These are phyloP conservation scores for Eucalyptus polyanthemos DNA, from an alignment of 345 rosid species.

Conservation along the genomic window DNA sequence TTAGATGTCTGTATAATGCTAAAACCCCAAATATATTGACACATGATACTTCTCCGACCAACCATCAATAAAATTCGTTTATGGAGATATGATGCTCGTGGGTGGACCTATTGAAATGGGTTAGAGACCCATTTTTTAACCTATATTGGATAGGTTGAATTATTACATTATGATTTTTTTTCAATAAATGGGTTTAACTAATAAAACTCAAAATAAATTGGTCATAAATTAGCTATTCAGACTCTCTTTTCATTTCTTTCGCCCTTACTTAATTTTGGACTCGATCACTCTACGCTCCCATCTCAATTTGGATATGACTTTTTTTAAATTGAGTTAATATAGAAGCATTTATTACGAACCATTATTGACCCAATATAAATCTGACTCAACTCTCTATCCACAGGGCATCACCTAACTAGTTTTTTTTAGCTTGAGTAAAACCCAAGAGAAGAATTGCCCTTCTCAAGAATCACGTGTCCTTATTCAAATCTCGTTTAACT, in stretches of 20 bases:
- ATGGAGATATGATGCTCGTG: background rate
- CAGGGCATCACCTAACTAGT: background rate
- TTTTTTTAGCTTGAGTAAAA: background rate
- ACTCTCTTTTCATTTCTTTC: background rate
- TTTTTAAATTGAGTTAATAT: no score
- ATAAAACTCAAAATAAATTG: background rate
- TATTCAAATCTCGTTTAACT: background rate
- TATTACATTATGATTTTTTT: no score
- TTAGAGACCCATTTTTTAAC: background rate
- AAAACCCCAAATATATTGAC: background rate
- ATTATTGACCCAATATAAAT: rapidly evolving
- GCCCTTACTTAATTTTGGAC: background rate
- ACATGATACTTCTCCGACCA: background rate
- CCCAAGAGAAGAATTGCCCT: background rate
- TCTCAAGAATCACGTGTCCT: background rate
- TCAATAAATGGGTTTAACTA: no score
- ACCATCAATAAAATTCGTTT: background rate
- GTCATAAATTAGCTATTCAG: rapidly evolving
- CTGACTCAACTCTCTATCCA: background rate
- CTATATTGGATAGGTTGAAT: background rate
- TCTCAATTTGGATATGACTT: background rate
- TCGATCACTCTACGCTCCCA: rapidly evolving
- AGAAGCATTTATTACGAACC: rapidly evolving
- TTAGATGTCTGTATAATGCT: no score
- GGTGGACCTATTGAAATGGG: background rate